Base-by-base conservation (phyloP, 768 basidiomycete genomes). In the Hypsizygus marmoreus region DNA sequence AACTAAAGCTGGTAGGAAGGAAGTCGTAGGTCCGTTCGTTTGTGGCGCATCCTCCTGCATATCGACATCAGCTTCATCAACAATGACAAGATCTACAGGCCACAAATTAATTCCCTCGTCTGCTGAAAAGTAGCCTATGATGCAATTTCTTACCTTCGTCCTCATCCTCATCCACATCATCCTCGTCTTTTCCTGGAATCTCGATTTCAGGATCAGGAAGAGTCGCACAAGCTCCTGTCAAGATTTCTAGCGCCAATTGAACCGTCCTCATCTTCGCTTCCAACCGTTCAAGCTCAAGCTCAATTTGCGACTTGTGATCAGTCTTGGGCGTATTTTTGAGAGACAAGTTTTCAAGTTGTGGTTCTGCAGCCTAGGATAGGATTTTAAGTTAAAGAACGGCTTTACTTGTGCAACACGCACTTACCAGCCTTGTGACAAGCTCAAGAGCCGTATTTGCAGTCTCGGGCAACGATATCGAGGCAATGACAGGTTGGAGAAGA, bases 141-240 rank as follows among this genome's bases (percentile, higher is more conserved):
- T 10, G 6, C 6, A 3, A 17, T 14, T 16, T 24, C 7, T 30
- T 38, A 50, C 35, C 43, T 41, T 45, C 49, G 60, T 62, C 65
- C 44, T 74, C 67, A 8, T 45, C 49, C 4, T 68, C 63, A 10
- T 61, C 57, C n/a, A 59, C 65, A 16, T 66, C 58, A 28, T 52
- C 65, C 43, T 59, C 67, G 51, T 72, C 74, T 57, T 76, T 72
- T 19, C 58, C 61, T 13, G 25, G 51, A 12, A 58, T 52, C 22
- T 61, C 65, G 33, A 73, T 68, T 43, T 84, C 81, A 13, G 86
- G 81, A 56, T 92, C 91, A 4, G 91, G 91, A 30, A 97, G 68
- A 5, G 84, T 90, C 14, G 93, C 93, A 61, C 91, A 97, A n/a
- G 79, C 72, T 23, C 87, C 87, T 0, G 92, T 95, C 51, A 97